These are phyloP conservation scores for Exophiala dermatitidis DNA, from an alignment of 2,329 filamentous ascomycete species.

Conservation along the genomic window DNA sequence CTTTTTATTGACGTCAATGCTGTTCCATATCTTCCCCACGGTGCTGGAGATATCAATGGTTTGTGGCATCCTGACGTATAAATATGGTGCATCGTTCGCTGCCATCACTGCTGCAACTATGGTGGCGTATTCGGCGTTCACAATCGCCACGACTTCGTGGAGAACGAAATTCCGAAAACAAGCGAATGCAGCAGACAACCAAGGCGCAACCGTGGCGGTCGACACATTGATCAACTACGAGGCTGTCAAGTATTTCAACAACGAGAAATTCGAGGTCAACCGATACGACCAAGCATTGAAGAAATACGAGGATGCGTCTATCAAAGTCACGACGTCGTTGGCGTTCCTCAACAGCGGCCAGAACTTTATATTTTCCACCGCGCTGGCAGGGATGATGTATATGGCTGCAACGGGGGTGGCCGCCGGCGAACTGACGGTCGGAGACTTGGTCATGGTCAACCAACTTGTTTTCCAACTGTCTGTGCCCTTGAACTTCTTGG, in stretches of 20 bases:
- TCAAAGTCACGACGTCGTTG: constrained; percentile 91
- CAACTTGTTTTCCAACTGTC: constrained; percentile 97
- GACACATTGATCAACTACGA: constrained; percentile 98
- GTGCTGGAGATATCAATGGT: constrained; percentile 91
- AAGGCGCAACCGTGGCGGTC: constrained; percentile 86
- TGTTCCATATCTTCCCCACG: constrained; percentile 92
- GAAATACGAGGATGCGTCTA: constrained; percentile 85
- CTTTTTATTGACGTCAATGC: constrained; percentile 94
- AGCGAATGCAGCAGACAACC: constrained; percentile 93
- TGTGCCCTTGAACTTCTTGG: constrained; percentile 92
- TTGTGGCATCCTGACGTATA: constrained; percentile 91
- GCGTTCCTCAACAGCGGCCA: constrained; percentile 91
- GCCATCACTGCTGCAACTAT: constrained; percentile 85
- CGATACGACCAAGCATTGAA: constrained; percentile 82
- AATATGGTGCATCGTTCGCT: constrained; percentile 88
- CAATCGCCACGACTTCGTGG: constrained; percentile 94
- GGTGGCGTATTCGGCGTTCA: constrained; percentile 92
- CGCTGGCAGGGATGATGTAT: constrained; percentile 97
- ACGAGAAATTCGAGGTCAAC: constrained; percentile 86
- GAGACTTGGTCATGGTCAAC: constrained; percentile 97
- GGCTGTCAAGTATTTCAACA: constrained; percentile 99
- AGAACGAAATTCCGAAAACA: constrained; percentile 91
- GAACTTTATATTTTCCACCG: constrained; percentile 92
- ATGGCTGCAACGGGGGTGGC: constrained; percentile 86
- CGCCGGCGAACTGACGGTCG: constrained; percentile 72